Evolutionary conservation across 352 stramenopile genomes (phyloP).

Genomic region (Aphanomyces invadans): DNA sequence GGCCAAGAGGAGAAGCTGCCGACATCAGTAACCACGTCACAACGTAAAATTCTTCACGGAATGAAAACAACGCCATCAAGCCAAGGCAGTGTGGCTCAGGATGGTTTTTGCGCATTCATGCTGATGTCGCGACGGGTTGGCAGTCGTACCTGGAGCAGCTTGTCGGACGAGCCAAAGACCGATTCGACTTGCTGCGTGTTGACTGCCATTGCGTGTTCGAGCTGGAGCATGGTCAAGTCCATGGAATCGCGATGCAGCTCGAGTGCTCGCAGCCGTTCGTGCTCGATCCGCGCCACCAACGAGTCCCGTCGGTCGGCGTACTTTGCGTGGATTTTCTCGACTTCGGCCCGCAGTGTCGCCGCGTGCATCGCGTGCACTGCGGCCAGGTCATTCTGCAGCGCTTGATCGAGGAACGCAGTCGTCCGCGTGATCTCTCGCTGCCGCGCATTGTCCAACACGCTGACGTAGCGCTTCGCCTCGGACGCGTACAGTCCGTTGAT

Average conservation of each 20-base stretch:
- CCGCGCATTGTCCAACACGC: constrained; percentile 37
- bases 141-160: constrained; percentile 36
- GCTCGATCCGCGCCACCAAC: constrained; percentile 35
- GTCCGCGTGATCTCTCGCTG: constrained; percentile 36
- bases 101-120: too few species aligned
- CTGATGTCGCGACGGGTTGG: too few species aligned
- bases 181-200: constrained; percentile 49
- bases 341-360: constrained; percentile 43
- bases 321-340: constrained; percentile 52
- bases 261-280: constrained; percentile 38
- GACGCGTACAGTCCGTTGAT: constrained; percentile 43
- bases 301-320: constrained; percentile 42
- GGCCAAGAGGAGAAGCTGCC: constrained; percentile 51
- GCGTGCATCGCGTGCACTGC: constrained; percentile 60
- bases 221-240: constrained; percentile 39
- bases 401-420: constrained; percentile 39
- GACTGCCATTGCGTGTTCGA: constrained; percentile 50
- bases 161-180: constrained; percentile 68
- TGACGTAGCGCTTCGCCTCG: constrained; percentile 33
- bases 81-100: too few species aligned
- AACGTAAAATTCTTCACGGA: too few species aligned
- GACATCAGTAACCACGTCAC: too few species aligned
- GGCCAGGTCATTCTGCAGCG: constrained; percentile 50
- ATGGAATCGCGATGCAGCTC: constrained; percentile 47
- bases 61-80: too few species aligned